Evolutionary conservation across 73 alveolate genomes (phyloP).

Genomic region (Tetrahymena thermophila): DNA sequence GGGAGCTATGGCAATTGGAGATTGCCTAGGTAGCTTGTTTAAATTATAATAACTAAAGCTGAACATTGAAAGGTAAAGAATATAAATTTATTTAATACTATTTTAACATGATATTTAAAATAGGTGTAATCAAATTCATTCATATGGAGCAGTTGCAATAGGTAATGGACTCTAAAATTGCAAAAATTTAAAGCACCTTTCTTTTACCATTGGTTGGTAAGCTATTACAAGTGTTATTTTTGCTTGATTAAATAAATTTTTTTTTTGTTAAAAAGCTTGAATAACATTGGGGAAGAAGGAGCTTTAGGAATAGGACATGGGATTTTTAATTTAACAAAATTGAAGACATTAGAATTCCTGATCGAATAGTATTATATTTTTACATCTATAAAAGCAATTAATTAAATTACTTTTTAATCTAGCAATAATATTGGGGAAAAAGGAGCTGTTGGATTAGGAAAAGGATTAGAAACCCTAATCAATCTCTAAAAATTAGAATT

Average conservation of each 20-base stretch:
- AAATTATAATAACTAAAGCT: not conserved
- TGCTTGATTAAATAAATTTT: not conserved
- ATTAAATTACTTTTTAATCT: not conserved
- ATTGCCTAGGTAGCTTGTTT: not conserved
- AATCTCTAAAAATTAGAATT: not conserved
- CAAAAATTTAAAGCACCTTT: not conserved
- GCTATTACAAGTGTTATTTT: not conserved
- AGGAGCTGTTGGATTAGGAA: not conserved
- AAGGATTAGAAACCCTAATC: not conserved
- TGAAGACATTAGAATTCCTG: not conserved
- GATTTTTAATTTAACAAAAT: not conserved
- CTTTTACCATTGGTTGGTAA: not conserved
- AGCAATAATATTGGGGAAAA: not conserved
- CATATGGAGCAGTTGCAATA: not conserved
- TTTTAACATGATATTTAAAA: not conserved
- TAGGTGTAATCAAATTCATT: not conserved
- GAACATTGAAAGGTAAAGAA: not conserved
- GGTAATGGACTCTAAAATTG: not conserved
- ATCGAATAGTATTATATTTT: not conserved
- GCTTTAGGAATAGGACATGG: not conserved
- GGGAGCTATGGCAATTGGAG: not conserved
- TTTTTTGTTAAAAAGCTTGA: not conserved
- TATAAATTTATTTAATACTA: not conserved
- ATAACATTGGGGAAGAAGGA: not conserved
- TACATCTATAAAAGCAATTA: not conserved